phyloP scores from a whole-genome alignment of 192 early-diverging fungal genomes.

The Coemansia javaensis region DNA sequence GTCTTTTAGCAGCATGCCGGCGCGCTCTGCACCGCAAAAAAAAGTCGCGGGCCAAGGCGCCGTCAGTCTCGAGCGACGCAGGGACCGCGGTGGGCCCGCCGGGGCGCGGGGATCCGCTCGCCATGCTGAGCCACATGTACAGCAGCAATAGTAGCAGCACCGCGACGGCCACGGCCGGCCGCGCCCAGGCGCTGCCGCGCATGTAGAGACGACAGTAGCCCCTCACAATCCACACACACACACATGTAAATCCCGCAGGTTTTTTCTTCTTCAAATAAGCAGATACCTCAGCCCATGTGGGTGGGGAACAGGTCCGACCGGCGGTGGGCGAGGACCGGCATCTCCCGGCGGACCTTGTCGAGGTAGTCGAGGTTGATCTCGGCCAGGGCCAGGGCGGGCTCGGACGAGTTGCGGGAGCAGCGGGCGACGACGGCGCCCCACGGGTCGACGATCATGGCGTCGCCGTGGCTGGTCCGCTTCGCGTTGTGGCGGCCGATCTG shows the following conservation, averaged over 20 bases:
- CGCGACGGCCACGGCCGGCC: not conserved
- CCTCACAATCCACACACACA: constrained; percentile 1
- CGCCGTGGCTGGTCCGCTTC: constrained; percentile 68
- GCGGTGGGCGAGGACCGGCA: constrained; percentile 71
- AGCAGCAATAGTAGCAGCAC: constrained; percentile 5
- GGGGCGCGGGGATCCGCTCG: not conserved
- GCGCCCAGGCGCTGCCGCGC: not conserved
- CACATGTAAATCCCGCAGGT: not conserved
- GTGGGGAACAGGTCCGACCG: constrained; percentile 56
- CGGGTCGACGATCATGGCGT: constrained; percentile 81
- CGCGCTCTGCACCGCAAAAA: not conserved
- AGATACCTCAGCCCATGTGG: constrained; percentile 3
- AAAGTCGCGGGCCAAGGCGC: not conserved
- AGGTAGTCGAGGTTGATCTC: constrained; percentile 62
- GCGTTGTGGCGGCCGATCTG: constrained; percentile 71
- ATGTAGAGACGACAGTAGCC: not conserved
- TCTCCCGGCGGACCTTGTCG: constrained; percentile 58
- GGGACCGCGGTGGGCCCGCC: not conserved
- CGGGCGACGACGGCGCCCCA: constrained; percentile 73
- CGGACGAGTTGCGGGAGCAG: constrained; percentile 51
- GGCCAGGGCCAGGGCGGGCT: constrained; percentile 60
- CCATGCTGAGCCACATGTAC: constrained; percentile 7
- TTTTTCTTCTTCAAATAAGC: too few species aligned
- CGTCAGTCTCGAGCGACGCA: not conserved
- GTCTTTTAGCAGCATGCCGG: not conserved